Evolutionary conservation across 345 rosid genomes (phyloP).

Genomic region (Microthlaspi erraticum): DNA sequence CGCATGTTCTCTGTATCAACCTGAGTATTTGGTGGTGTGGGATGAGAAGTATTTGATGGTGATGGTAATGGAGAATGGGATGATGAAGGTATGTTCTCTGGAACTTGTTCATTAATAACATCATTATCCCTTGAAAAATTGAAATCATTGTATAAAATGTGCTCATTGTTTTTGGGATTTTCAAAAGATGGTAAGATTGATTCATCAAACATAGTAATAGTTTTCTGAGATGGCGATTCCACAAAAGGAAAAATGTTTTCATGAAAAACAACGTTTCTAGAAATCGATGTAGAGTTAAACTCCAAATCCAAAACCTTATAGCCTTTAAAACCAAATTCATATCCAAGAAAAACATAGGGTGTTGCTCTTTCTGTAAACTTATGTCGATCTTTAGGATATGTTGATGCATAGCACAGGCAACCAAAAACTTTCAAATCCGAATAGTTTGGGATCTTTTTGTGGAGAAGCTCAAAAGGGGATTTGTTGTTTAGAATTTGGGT

Average conservation of each 20-base stretch:
- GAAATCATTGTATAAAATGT: neutral
- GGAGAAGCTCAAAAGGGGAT: neutral
- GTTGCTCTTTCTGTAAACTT: neutral
- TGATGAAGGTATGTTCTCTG: no score
- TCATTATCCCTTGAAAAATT: no score
- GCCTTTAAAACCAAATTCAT: neutral
- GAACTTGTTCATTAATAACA: no score
- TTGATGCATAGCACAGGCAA: neutral
- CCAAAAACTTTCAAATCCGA: neutral
- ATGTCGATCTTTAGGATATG: neutral
- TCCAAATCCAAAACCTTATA: neutral
- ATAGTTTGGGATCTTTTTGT: neutral
- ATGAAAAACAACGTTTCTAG: neutral
- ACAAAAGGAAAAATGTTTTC: neutral
- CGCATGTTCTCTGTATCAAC: neutral
- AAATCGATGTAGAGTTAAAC: neutral
- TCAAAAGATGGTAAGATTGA: neutral
- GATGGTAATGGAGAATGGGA: neutral
- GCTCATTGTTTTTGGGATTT: neutral
- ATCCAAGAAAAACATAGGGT: neutral
- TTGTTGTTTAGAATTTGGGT: neutral
- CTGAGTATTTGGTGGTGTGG: neutral
- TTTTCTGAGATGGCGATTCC: no score
- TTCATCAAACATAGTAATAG: neutral
- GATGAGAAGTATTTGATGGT: no score